Evolutionary conservation across 225 moss, liverwort and hornwort genomes (phyloP).

Genomic region (Takakia lepidozioides): DNA sequence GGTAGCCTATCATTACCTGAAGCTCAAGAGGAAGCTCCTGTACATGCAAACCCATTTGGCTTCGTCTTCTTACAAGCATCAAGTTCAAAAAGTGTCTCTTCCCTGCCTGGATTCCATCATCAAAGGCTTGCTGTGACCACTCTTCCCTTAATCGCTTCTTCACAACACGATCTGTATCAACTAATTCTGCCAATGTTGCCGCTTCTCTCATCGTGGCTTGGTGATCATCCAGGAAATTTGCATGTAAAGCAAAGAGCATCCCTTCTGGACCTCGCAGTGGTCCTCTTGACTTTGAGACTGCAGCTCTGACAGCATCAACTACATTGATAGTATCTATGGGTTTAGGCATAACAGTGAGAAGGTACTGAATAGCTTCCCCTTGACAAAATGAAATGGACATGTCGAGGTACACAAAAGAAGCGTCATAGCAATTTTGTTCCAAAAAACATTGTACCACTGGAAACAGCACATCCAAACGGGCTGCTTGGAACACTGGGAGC

Average conservation of each 20-base stretch:
- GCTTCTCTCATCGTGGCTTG: constrained; percentile 30
- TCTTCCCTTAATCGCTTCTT: constrained; percentile 24
- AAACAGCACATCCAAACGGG: constrained; percentile 40
- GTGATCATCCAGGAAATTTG: constrained; percentile 42
- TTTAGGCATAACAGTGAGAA: constrained; percentile 20
- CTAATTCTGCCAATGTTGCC: constrained; percentile 25
- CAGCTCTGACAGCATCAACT: constrained; percentile 35
- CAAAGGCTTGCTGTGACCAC: constrained; percentile 50
- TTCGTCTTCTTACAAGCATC: constrained; percentile 36
- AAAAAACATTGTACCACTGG: constrained; percentile 42
- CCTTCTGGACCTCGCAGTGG: constrained; percentile 46
- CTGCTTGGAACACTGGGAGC: constrained; percentile 48
- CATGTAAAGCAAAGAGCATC: constrained; percentile 42
- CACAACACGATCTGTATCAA: constrained; percentile 34
- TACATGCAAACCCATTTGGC: constrained; percentile 22
- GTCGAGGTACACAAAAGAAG: constrained; percentile 33
- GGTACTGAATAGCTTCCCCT: constrained; percentile 32
- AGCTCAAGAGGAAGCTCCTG: constrained; percentile 40
- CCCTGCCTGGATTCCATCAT: constrained; percentile 31
- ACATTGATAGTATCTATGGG: constrained; percentile 19
- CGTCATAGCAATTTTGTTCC: constrained; percentile 39
- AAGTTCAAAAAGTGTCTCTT: constrained; percentile 37
- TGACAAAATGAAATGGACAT: constrained; percentile 46
- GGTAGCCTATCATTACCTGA: constrained; percentile 40
- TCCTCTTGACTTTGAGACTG: constrained; percentile 38